A percentile compares a stretch with the other conserved stretches of the same genome.
Conservation (phyloP, 805 yeast genomes). For the Nakazawaea populi region DNA sequence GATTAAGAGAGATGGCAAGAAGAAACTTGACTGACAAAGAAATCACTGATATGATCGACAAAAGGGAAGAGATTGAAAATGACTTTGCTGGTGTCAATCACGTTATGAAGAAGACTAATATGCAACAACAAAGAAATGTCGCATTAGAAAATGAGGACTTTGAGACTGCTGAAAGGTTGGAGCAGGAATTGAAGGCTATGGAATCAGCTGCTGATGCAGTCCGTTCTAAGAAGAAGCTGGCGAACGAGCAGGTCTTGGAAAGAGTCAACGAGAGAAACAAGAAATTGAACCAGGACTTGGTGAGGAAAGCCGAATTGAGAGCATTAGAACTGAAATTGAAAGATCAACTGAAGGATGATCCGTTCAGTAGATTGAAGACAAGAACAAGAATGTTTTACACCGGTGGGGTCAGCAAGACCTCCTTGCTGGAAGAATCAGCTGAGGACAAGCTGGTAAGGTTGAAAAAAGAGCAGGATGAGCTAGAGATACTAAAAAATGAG, state of each 20-base stretch:
- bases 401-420: slow-evolving; percentile 23
- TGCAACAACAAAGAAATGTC: slow-evolving; percentile 68
- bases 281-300: slow-evolving; percentile 66
- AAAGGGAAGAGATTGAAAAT: slow-evolving; percentile 59
- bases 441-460: slow-evolving; percentile 2
- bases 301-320: slow-evolving; percentile 73
- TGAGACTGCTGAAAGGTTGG: slow-evolving; percentile 38
- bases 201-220: slow-evolving; percentile 23
- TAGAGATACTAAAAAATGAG: background rate
- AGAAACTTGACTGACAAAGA: slow-evolving; percentile 66
- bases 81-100: slow-evolving; percentile 62
- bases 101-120: slow-evolving; percentile 65
- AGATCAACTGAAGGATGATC: slow-evolving; percentile 54
- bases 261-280: slow-evolving; percentile 83
- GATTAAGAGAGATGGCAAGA: slow-evolving; percentile 55
- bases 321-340: slow-evolving; percentile 47
- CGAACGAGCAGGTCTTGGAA: slow-evolving; percentile 44
- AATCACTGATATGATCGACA: slow-evolving; percentile 71
- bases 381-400: slow-evolving; percentile 78
- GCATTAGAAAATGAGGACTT: slow-evolving; percentile 57
- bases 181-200: slow-evolving; percentile 35
- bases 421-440: background rate
- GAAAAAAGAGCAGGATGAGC: background rate
- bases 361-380: slow-evolving; percentile 86
- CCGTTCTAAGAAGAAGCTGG: slow-evolving; percentile 15